Base-by-base conservation (phyloP, 2,329 filamentous ascomycete species). In the Stemphylium beticola region DNA sequence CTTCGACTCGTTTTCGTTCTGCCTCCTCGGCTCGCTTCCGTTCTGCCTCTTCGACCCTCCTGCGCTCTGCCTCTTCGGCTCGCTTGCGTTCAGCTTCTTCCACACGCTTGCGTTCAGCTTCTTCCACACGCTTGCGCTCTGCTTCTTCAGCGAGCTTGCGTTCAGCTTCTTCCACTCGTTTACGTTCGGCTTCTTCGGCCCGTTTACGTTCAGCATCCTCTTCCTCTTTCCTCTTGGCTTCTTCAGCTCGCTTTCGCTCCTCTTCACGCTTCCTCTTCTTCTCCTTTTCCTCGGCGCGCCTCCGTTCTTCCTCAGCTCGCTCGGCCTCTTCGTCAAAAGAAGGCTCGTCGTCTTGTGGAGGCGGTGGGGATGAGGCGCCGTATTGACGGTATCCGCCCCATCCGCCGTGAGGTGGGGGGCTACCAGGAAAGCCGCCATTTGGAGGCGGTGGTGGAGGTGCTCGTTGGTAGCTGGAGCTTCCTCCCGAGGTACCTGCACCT, bases 221-320 rank as follows among this genome's bases (percentile, higher is more conserved):
- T 72, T 88, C 87, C 61, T 90, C 87, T 32, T 38, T 34, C 66
- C 90, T 87, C 47, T 87, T 80, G 2, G 68, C 65, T 43, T 79
- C 76, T 38, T 74, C 74, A 60, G 79, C 78, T 63, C 39, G 34
- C 37, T 32, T 44, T 22, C 86, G 79, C 2, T 65, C 64, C 57
- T 64, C 39, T 51, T 29, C 45, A 2, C 20, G 38, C 24, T 43
- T 50, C 8, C 29, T 33, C 45, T 15, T 29, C 26, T 17, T 36
- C 12, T 38, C 26, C 40, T 55, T 48, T 31, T 49, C 51, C 31
- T 42, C 43, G 61, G 88, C 87, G 61, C 90, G 87, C 66, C 90
- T 87, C 49, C 87, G 80, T 3, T 70, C 65, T 46, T 79, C 76
- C 34, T 75, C 75, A 61, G 79, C 78, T 62, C 78, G 81, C 68